phyloP scores from a whole-genome alignment of 768 basidiomycete genomes.

The Galerina sulciceps region DNA sequence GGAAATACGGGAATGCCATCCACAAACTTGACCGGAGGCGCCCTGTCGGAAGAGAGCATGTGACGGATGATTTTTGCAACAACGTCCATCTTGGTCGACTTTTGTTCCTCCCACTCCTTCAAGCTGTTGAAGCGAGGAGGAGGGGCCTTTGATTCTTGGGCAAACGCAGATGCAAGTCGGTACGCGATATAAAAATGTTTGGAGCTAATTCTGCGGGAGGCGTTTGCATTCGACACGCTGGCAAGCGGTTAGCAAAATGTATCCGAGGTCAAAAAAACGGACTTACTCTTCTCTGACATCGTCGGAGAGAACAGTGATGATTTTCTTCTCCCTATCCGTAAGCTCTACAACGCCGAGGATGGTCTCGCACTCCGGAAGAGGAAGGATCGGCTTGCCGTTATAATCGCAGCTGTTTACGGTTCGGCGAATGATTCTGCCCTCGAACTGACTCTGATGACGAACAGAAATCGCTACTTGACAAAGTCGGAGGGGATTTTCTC shows the following conservation, averaged over 20 bases:
- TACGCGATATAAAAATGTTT: slow-evolving; percentile 22
- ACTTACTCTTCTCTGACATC: slow-evolving; percentile 20
- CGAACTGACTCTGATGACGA: slow-evolving; percentile 19
- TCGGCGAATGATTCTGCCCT: slow-evolving; percentile 24
- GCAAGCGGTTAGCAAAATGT: background rate
- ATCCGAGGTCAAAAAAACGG: too few relatives aligned
- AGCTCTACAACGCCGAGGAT: slow-evolving; percentile 13
- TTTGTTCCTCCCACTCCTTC: slow-evolving; percentile 15
- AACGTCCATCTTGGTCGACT: slow-evolving; percentile 24
- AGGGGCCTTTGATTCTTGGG: slow-evolving; percentile 9
- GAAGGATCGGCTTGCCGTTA: slow-evolving; percentile 14
- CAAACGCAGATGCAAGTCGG: slow-evolving; percentile 16
- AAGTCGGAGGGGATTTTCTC: slow-evolving; percentile 8
- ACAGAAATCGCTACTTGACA: slow-evolving; percentile 11
- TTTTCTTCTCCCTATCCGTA: slow-evolving; percentile 20
- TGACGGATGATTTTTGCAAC: slow-evolving; percentile 13
- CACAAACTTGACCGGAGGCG: slow-evolving; percentile 13
- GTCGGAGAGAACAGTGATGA: slow-evolving; percentile 16
- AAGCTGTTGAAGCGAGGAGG: slow-evolving; percentile 16
- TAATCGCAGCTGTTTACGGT: slow-evolving; percentile 17
- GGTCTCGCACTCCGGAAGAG: slow-evolving; percentile 13
- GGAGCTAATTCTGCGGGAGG: slow-evolving; percentile 6
- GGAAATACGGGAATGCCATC: slow-evolving; percentile 20
- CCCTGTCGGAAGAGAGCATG: slow-evolving; percentile 18
- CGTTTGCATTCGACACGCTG: slow-evolving; percentile 13